phyloP scores from a whole-genome alignment of 2,329 filamentous ascomycete species.

The Microsporum audouinii region DNA sequence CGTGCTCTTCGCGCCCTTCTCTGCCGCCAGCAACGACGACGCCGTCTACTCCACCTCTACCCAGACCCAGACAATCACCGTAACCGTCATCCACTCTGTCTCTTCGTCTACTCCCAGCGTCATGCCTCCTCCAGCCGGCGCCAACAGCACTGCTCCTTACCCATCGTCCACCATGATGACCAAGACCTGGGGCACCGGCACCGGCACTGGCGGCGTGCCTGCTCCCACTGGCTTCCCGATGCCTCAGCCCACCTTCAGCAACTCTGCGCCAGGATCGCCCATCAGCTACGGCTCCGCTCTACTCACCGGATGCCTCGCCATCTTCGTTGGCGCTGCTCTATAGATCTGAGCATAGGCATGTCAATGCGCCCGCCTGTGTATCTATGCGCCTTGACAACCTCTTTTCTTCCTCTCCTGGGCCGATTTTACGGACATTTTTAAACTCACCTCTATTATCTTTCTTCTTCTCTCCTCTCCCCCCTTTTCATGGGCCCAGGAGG shows the following conservation, averaged over 20 bases:
- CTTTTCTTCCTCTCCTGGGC: background rate
- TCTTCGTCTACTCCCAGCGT: slow-evolving; percentile 13
- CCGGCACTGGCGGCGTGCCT: background rate
- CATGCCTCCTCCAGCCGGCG: slow-evolving; percentile 16
- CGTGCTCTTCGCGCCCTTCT: slow-evolving; percentile 21
- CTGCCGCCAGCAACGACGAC: slow-evolving; percentile 18
- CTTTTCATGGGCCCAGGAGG: background rate
- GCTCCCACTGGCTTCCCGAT: background rate
- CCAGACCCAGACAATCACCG: slow-evolving; percentile 36
- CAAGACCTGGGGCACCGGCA: background rate
- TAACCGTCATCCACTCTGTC: slow-evolving; percentile 18
- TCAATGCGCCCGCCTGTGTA: background rate
- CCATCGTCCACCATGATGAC: background rate
- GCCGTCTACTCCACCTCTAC: slow-evolving; percentile 30
- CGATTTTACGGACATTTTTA: background rate
- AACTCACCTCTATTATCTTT: background rate
- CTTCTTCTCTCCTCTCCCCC: background rate
- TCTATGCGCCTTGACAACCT: background rate
- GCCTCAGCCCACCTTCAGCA: slow-evolving; percentile 9
- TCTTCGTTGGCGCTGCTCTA: slow-evolving; percentile 26
- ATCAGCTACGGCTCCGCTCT: slow-evolving; percentile 22
- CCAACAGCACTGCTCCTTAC: background rate
- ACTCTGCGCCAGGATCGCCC: slow-evolving; percentile 13
- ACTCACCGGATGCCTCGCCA: slow-evolving; percentile 28
- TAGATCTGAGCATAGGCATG: slow-evolving; percentile 16